A percentile compares a stretch with the other conserved stretches of the same genome.
Conservation (phyloP, 345 rosid genomes). For the Lepidium africanum region DNA sequence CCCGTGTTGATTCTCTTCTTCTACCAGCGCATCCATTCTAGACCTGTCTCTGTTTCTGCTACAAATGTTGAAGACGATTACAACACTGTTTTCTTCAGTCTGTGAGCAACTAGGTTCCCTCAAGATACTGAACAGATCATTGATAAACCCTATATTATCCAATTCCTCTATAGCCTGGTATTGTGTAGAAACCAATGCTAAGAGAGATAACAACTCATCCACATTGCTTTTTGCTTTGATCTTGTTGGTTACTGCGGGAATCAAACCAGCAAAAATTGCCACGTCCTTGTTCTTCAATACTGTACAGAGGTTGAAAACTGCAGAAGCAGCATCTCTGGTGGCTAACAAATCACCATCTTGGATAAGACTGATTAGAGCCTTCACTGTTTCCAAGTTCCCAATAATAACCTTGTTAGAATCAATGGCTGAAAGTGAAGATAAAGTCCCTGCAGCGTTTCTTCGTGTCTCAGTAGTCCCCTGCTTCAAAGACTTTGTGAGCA, state of each 20-base stretch:
- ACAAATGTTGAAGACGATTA: slow-evolving; percentile 36
- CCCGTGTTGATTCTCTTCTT: slow-evolving; percentile 31
- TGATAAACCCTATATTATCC: slow-evolving; percentile 34
- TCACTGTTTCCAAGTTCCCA: slow-evolving; percentile 49
- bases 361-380: slow-evolving; percentile 39
- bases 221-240: slow-evolving; percentile 31
- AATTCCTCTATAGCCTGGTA: slow-evolving; percentile 34
- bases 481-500: slow-evolving; percentile 36
- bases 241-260: slow-evolving; percentile 32
- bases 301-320: slow-evolving; percentile 39
- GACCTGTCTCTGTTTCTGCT: slow-evolving; percentile 17
- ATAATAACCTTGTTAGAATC: slow-evolving; percentile 27
- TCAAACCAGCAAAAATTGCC: slow-evolving; percentile 37
- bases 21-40: slow-evolving; percentile 20
- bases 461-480: slow-evolving; percentile 39
- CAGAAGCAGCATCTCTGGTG: slow-evolving; percentile 38
- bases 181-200: slow-evolving; percentile 37
- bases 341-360: slow-evolving; percentile 36
- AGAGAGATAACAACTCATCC: slow-evolving; percentile 40
- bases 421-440: slow-evolving; percentile 29
- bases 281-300: slow-evolving; percentile 27
- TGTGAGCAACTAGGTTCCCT: slow-evolving; percentile 27
- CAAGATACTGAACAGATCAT: slow-evolving; percentile 36
- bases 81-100: slow-evolving; percentile 44
- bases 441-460: slow-evolving; percentile 50